Conservation (phyloP, 305 asterid species). For the Fraxinus paxiana region DNA sequence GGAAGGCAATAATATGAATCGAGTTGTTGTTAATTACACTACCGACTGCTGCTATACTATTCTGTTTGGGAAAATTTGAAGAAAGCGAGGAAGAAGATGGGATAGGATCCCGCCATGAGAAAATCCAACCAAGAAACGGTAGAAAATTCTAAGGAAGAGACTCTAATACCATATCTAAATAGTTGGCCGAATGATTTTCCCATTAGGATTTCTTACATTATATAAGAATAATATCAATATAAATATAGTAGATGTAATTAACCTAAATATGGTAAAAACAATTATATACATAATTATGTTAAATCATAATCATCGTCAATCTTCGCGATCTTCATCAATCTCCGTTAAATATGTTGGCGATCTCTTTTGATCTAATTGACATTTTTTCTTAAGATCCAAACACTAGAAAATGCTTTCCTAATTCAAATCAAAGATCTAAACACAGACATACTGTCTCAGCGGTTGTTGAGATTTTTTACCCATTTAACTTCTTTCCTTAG, state of each 20-base stretch:
- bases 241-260: background rate
- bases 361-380: background rate
- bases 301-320: background rate
- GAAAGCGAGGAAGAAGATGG: background rate
- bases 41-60: background rate
- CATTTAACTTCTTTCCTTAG: background rate
- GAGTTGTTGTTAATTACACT: background rate
- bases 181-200: background rate
- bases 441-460: background rate
- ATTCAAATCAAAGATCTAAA: background rate
- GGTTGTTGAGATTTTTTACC: background rate
- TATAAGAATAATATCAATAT: background rate
- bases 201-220: background rate
- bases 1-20: background rate
- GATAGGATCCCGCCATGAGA: background rate
- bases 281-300: background rate
- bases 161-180: background rate
- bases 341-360: background rate
- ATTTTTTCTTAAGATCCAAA: background rate
- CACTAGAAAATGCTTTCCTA: background rate
- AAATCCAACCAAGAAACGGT: background rate
- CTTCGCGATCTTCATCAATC: background rate
- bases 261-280: background rate
- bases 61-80: background rate
- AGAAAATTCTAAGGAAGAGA: background rate